Base-by-base conservation (phyloP, 139 green algal species). In the Axilococcus clingmanii region DNA sequence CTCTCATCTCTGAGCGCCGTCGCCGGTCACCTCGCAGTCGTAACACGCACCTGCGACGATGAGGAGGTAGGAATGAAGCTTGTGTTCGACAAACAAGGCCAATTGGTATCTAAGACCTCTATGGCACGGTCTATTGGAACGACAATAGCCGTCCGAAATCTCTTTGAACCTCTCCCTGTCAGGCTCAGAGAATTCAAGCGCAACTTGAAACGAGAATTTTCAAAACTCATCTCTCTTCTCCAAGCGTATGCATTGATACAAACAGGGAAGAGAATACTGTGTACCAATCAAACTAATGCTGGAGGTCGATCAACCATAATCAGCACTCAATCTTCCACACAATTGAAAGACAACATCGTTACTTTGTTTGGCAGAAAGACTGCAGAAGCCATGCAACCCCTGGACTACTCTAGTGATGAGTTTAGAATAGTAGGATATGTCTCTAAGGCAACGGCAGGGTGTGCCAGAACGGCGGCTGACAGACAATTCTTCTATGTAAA, bases 401-500 rank as follows among this genome's bases (percentile, higher is more conserved):
- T 95, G 7, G 37, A 78, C 14, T 35, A 78, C n/a, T 23, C 79
- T 33, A 30, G 45, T 5, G 45, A 70, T 33, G 47, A 48, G 5
- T 45, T 72, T 6, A 50, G 34, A 22, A 57, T 72, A 4, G 59
- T 40, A 5, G 72, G 86, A 7, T 86, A 73, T 50, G 74, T 96
- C 22, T 94, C 83, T 3, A 82, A 74, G 15, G 71, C 82, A 14
- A 57, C 59, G 7, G 49, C 53, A 7, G 49, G 45, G 16, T 75
- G 48, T 50, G 69, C 66, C 15, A 59, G 68, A 5, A 27, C 59
- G 4, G 37, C 30, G 20, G 75, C 74, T 3, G 81, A 89, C 41
- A 69, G 78, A 2, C 91, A 97, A 71, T 95, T 94, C 58, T 79
- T 91, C 46, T 98, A 71, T 72, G 28, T 98, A 40, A 98, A 98